Base-by-base conservation (phyloP, 352 stramenopile genomes). In the Phytophthora rubi region DNA sequence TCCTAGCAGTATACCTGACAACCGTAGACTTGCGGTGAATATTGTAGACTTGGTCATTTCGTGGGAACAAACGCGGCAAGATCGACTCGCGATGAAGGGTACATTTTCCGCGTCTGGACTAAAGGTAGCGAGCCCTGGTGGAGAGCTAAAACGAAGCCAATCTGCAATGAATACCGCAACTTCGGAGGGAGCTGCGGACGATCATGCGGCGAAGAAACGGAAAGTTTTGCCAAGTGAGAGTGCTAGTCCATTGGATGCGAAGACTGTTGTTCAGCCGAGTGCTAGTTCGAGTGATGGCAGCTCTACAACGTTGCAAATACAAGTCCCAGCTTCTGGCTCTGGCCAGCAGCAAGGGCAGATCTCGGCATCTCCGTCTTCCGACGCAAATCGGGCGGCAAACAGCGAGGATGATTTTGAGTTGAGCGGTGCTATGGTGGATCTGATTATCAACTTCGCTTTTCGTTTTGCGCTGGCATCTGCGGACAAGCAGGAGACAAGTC, bases 11-110 rank as follows among this genome's bases (percentile, higher is more conserved):
- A 91, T 93, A 16, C 80, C 91, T 18, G 97, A 99, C 70, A 98
- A 98, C 64, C 86, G 93, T 18, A 76, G 92, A 23, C 85, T 99
- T 39, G 89, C 94, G 6, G 86, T 99, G 0, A 93, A 93, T 53
- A 90, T 99, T 55, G 93, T 98, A 6, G 97, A 99, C 71, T 75
- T 99, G 23, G 90, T 99, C 18, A 91, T 99, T 61, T 85, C 90
- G 23, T 99, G 98, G 98, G 89, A 99, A 62, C 82, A 93, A 59
- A 94, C 90, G 28, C 82, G 91, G 10, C 86, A 92, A 67, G 84
- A 93, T 49, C 82, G 90, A 15, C 52, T 97, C 9, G 57, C 70
- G 7, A 62, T 76, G n/a, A 68, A 68, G 45, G 51, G 64, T 23
- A 45, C 59, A 55, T 54, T 51, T 62, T 61, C 15, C 5, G 13